phyloP scores from a whole-genome alignment of 2,329 filamentous ascomycete species.

The Phaeoacremonium minimum region DNA sequence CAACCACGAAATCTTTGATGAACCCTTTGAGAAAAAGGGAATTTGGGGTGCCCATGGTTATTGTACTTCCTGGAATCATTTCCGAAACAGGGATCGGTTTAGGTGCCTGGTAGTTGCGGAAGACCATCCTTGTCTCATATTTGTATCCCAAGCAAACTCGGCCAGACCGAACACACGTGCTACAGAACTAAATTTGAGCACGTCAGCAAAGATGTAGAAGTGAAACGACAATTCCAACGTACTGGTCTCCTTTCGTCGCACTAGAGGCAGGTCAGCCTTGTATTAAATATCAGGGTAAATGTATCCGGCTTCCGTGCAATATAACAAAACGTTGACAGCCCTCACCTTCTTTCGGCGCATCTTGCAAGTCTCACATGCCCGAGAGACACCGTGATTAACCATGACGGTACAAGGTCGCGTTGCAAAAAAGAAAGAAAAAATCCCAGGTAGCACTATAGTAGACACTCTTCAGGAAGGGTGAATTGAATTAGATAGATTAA shows the following conservation, averaged over 20 bases:
- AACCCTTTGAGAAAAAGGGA: neutral
- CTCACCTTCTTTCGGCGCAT: neutral
- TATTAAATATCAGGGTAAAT: too few species aligned
- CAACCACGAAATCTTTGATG: neutral
- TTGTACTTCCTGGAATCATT: too few species aligned
- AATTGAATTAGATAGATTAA: too few species aligned
- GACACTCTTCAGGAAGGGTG: too few species aligned
- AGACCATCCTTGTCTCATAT: neutral
- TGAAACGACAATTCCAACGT: neutral
- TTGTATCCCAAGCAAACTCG: neutral
- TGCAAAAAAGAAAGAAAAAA: too few species aligned
- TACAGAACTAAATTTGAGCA: neutral
- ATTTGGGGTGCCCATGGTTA: too few species aligned
- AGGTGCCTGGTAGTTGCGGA: neutral
- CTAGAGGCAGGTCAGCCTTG: too few species aligned
- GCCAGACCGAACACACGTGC: neutral
- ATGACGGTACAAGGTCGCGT: too few species aligned
- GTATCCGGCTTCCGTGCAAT: too few species aligned
- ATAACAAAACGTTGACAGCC: neutral
- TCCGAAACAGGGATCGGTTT: neutral
- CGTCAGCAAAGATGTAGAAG: neutral
- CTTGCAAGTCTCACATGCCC: neutral
- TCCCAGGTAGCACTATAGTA: too few species aligned
- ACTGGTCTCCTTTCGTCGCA: neutral
- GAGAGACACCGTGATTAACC: neutral